These are phyloP conservation scores for Mentha longifolia DNA, from an alignment of 257 asterid genomes.

Conservation along the genomic window DNA sequence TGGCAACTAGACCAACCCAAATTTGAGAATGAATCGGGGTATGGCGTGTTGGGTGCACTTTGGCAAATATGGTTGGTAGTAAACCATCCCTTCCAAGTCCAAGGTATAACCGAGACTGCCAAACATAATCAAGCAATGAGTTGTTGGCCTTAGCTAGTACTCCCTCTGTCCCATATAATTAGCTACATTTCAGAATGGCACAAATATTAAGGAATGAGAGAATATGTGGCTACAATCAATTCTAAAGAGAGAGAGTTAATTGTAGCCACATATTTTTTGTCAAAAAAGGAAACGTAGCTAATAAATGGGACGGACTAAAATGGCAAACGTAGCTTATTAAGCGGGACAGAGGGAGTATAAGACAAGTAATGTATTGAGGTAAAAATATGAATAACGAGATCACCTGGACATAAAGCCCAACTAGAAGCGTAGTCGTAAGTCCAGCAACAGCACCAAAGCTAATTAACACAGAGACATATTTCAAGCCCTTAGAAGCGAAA, in stretches of 20 bases:
- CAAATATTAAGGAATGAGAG: no score
- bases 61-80: conserved; percentile 73
- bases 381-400: conserved; percentile 19
- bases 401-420: conserved; percentile 95
- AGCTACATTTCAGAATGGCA: no score
- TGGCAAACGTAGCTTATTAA: no score
- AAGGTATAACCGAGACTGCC: conserved; percentile 85
- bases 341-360: no score
- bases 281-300: no score
- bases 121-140: conserved; percentile 34
- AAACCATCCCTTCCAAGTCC: conserved; percentile 96
- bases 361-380: conserved; percentile 16
- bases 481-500: conserved; percentile 69
- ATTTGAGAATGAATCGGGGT: conserved; percentile 86
- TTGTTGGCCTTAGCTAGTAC: conserved; percentile 28
- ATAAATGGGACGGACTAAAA: no score
- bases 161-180: no score
- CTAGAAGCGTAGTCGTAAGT: conserved; percentile 84
- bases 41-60: conserved; percentile 71
- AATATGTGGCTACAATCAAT: no score
- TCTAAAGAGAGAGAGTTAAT: no score
- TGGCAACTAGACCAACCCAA: conserved; percentile 88
- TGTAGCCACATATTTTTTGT: no score
- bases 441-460: conserved; percentile 97
- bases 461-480: conserved; percentile 67